These are phyloP conservation scores for Lactifluus pinguis DNA, from an alignment of 768 basidiomycete species.

Conservation along the genomic window DNA sequence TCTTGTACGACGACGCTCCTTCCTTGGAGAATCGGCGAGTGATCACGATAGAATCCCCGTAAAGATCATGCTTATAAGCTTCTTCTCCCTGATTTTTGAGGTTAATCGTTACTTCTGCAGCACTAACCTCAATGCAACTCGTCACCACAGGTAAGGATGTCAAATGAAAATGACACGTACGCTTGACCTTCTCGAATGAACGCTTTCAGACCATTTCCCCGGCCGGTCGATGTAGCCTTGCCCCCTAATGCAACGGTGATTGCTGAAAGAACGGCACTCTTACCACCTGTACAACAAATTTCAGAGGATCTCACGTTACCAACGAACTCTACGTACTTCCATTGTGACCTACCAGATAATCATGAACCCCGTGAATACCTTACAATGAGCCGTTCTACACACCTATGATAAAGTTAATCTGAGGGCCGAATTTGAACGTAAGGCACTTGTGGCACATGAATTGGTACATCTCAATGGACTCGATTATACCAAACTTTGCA, in stretches of 20 bases:
- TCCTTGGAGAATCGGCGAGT: slow-evolving; percentile 73
- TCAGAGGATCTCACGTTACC: neutral
- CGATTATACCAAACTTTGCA: slow-evolving; percentile 84
- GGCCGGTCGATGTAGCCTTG: slow-evolving; percentile 85
- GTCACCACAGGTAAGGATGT: neutral
- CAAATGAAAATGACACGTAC: slow-evolving; percentile 35
- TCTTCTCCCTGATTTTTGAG: slow-evolving; percentile 90
- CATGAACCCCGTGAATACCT: neutral
- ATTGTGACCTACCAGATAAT: slow-evolving; percentile 58
- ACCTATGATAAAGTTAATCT: slow-evolving; percentile 98
- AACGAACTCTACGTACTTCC: slow-evolving; percentile 57
- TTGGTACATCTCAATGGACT: slow-evolving; percentile 76
- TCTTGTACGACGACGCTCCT: slow-evolving; percentile 73
- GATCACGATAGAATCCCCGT: slow-evolving; percentile 78
- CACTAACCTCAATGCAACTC: slow-evolving; percentile 30
- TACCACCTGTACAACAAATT: slow-evolving; percentile 55
- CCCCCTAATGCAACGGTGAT: slow-evolving; percentile 92
- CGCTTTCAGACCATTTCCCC: slow-evolving; percentile 74
- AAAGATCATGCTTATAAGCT: slow-evolving; percentile 78
- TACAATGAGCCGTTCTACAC: slow-evolving; percentile 17
- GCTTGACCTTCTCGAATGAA: slow-evolving; percentile 78
- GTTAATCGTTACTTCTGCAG: slow-evolving; percentile 66
- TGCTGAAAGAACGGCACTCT: slow-evolving; percentile 89
- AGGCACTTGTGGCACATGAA: slow-evolving; percentile 95
- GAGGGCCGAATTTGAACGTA: slow-evolving; percentile 78